These are phyloP conservation scores for Hyphopichia fennica DNA, from an alignment of 1,139 yeast species.

Conservation along the genomic window DNA sequence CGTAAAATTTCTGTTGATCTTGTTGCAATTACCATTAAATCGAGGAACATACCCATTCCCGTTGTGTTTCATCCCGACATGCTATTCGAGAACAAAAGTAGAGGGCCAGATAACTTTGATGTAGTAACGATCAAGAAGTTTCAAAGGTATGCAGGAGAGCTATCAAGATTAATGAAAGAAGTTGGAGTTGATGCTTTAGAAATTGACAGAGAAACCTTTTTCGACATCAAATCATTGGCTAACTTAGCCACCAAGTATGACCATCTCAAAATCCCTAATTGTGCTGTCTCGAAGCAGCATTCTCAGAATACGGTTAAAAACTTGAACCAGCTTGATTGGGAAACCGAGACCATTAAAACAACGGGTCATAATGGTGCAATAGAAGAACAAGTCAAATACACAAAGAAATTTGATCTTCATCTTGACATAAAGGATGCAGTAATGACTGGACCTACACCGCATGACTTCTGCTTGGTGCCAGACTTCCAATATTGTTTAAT, in stretches of 20 bases:
- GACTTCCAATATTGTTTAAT: slow-evolving; percentile 39
- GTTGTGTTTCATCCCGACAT: slow-evolving; percentile 36
- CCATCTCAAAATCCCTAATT: slow-evolving; percentile 17
- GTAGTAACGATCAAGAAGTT: slow-evolving; percentile 29
- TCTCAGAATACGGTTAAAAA: slow-evolving; percentile 2
- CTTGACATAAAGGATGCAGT: slow-evolving; percentile 20
- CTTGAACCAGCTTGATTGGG: slow-evolving; percentile 20
- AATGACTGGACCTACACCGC: slow-evolving; percentile 4
- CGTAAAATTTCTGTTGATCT: slow-evolving; percentile 31
- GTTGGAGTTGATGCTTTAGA: slow-evolving; percentile 24
- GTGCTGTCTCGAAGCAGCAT: slow-evolving; percentile 9
- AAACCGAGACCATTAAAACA: slow-evolving; percentile 14
- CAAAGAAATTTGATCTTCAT: slow-evolving; percentile 20
- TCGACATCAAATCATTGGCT: slow-evolving; percentile 36
- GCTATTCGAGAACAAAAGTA: slow-evolving; percentile 34
- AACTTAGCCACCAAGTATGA: slow-evolving; percentile 29
- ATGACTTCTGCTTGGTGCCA: slow-evolving; percentile 36
- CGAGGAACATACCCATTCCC: slow-evolving; percentile 37
- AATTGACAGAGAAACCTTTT: slow-evolving; percentile 24
- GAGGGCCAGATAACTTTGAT: slow-evolving; percentile 32
- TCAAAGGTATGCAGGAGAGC: slow-evolving; percentile 31
- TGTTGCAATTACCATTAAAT: slow-evolving; percentile 30
- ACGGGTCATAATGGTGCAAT: slow-evolving; percentile 10
- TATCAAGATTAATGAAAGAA: slow-evolving; percentile 26
- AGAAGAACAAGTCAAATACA: slow-evolving; percentile 17